Percentiles rank a stretch among this genome's conserved stretches.
phyloP scores from a whole-genome alignment of 495 filamentous ascomycete genomes.

The Evernia prunastri region DNA sequence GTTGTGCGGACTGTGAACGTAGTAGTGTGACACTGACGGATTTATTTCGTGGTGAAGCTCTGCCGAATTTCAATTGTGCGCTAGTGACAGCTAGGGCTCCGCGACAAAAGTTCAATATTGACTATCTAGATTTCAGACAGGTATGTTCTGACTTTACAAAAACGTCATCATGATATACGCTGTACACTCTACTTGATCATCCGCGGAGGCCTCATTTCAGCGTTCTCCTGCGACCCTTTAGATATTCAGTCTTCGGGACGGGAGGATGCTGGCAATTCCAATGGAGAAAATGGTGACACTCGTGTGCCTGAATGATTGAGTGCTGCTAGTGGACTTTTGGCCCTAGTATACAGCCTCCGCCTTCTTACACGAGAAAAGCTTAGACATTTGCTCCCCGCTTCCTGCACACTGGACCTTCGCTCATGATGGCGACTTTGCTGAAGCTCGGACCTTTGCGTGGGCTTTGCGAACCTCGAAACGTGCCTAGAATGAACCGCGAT shows the following conservation, averaged over 20 bases:
- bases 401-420: neutral
- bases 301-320: neutral
- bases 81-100: slow-evolving; percentile 11
- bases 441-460: slow-evolving; percentile 64
- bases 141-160: too few relatives aligned
- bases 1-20: neutral
- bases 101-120: neutral
- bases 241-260: neutral
- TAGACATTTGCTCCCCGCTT: slow-evolving; percentile 3
- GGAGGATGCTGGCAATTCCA: neutral
- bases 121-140: neutral
- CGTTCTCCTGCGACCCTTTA: neutral
- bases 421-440: slow-evolving; percentile 44
- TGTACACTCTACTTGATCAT: neutral
- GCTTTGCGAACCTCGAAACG: slow-evolving; percentile 95
- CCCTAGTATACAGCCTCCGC: neutral
- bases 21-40: neutral
- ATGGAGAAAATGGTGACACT: neutral
- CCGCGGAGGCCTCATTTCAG: neutral
- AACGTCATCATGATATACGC: neutral
- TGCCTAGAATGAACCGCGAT: slow-evolving; percentile 43
- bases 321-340: neutral
- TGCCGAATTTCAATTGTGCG: slow-evolving; percentile 8
- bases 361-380: neutral
- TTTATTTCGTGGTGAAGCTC: neutral